Evolutionary conservation across 345 rosid genomes (phyloP).

Genomic region (Syzygium aromaticum): DNA sequence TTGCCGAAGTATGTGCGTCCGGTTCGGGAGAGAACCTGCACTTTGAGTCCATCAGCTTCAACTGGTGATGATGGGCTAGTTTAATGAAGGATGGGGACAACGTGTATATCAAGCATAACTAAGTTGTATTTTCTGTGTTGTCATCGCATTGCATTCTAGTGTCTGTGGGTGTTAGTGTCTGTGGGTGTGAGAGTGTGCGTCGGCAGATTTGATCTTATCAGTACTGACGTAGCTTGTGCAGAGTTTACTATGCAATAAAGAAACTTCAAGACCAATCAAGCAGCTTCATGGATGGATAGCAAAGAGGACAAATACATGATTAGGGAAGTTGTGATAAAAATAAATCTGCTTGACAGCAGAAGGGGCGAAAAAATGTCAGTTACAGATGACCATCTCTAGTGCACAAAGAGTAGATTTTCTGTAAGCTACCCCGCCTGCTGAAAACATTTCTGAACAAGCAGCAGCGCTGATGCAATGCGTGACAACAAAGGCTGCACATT

Average conservation of each 20-base stretch:
- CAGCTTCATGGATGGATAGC: not conserved
- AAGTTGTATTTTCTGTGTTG: not conserved
- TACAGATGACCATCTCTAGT: not conserved
- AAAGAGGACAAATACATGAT: not conserved
- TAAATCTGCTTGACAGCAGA: not conserved
- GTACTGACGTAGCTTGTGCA: not conserved
- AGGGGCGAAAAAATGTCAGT: not conserved
- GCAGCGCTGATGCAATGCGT: not conserved
- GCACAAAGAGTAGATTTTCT: not conserved
- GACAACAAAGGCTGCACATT: not conserved
- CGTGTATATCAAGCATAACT: not conserved
- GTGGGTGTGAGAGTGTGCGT: not conserved
- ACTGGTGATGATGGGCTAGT: conserved; percentile 25
- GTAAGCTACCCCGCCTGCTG: not conserved
- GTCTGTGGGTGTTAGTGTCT: not conserved
- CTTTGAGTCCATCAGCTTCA: conserved; percentile 54
- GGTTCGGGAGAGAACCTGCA: conserved; percentile 36
- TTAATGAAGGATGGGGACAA: not conserved
- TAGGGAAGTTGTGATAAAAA: not conserved
- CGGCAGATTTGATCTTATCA: not conserved
- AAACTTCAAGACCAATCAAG: not conserved
- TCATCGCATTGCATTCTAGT: not conserved
- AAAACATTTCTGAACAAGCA: not conserved
- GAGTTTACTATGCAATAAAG: not conserved
- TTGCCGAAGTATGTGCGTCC: conserved; percentile 41